Percentiles rank a stretch among this genome's conserved stretches.
Conservation (phyloP, 2,329 filamentous ascomycete genomes). For the Paecilomyces sp. region DNA sequence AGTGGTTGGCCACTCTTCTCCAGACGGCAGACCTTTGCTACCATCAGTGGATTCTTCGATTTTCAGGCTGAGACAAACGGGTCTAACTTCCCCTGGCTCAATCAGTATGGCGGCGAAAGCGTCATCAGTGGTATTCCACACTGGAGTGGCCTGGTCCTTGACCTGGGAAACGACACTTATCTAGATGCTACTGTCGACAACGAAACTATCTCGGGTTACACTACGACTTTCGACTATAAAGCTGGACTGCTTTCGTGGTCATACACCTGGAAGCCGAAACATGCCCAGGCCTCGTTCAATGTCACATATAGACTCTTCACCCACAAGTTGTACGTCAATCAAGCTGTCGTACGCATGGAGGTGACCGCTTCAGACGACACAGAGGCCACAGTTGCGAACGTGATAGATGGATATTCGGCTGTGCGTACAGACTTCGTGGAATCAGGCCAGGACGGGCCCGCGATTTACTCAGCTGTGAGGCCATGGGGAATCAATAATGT, state of each 20-base stretch:
- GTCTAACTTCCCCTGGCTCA: conserved; percentile 61
- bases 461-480: conserved; percentile 59
- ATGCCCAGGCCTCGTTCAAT: conserved; percentile 43
- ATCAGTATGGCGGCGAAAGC: conserved; percentile 63
- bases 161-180: conserved; percentile 46
- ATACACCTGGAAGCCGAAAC: conserved; percentile 57
- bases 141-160: conserved; percentile 55
- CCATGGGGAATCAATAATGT: conserved; percentile 57
- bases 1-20: conserved; percentile 64
- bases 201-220: conserved; percentile 53
- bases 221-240: conserved; percentile 55
- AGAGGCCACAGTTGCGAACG: conserved; percentile 56
- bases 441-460: conserved; percentile 48
- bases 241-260: conserved; percentile 57
- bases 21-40: conserved; percentile 58
- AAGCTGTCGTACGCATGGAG: conserved; percentile 53
- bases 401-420: conserved; percentile 62
- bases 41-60: conserved; percentile 61
- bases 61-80: conserved; percentile 51
- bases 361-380: conserved; percentile 49
- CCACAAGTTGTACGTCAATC: conserved; percentile 56
- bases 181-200: conserved; percentile 56
- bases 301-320: conserved; percentile 61
- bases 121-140: conserved; percentile 66
- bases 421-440: conserved; percentile 54